Evolutionary conservation across 2,329 filamentous ascomycete species (phyloP).

Genomic region (Aspergillus pseudoterreus): DNA sequence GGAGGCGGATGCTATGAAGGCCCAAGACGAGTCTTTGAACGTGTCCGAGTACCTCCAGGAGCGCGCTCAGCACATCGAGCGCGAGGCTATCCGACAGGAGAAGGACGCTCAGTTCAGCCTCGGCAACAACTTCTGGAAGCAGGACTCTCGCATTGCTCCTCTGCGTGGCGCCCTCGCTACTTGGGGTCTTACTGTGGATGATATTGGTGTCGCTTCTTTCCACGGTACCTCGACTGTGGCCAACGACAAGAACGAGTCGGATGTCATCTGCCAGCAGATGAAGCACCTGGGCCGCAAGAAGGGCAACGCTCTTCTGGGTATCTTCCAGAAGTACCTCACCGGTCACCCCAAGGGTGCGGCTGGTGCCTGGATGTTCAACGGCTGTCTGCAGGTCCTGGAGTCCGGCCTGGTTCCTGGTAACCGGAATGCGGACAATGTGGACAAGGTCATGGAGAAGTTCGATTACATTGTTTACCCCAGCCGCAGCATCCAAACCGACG

Average conservation of each 20-base stretch:
- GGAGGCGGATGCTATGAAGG: conserved; percentile 86
- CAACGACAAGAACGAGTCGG: conserved; percentile 99
- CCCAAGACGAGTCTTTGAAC: conserved; percentile 69
- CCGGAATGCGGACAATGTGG: conserved; percentile 96
- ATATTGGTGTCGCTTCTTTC: conserved; percentile 93
- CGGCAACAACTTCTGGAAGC: conserved; percentile 99
- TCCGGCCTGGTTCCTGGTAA: conserved; percentile 92
- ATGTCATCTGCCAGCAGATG: conserved; percentile 94
- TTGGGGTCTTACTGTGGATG: conserved; percentile 96
- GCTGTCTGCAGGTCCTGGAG: conserved; percentile 92
- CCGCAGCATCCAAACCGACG: conserved; percentile 92
- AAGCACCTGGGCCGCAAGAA: conserved; percentile 91
- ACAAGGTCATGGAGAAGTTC: conserved; percentile 93
- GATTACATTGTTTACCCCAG: conserved; percentile 98
- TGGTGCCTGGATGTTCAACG: conserved; percentile 99
- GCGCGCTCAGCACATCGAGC: conserved; percentile 80
- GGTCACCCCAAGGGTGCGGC: conserved; percentile 99
- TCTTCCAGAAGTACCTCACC: conserved; percentile 99
- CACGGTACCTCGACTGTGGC: conserved; percentile 97
- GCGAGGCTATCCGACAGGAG: conserved; percentile 81
- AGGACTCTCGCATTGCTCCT: conserved; percentile 87
- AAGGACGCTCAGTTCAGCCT: conserved; percentile 89
- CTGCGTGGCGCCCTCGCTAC: conserved; percentile 93
- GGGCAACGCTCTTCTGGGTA: conserved; percentile 91
- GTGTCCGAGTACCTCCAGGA: conserved; percentile 83